Base-by-base conservation (phyloP, 2,329 filamentous ascomycete genomes). In the Pseudovirgaria hyperparasitica region DNA sequence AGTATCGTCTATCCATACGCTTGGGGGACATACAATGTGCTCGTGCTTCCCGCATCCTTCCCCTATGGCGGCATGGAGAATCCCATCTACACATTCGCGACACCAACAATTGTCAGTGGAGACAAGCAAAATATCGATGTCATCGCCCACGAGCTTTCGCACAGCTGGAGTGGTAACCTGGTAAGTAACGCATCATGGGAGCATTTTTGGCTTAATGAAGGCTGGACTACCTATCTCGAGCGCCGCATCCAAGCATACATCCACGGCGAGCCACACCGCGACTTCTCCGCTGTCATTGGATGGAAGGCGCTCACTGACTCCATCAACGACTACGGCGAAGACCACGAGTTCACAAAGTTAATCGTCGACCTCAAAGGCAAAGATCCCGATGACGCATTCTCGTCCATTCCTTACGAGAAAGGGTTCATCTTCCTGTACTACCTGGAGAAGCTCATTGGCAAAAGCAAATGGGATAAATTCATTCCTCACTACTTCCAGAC, bases 301-400 rank as follows among this genome's bases (percentile, higher is more conserved):
- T 96, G 87, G 87, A 90, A 92, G 49, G 71, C 77, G 2, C 70
- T 93, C 11, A 69, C 79, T 56, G 85, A 93, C 44, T 72, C 82
- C 5, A 73, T 96, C 19, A 65, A 77, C 18, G 67, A 75, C 20
- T 90, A 77, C 43, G 87, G 87, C 20, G 63, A 72, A 27, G 79
- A 92, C 38, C 85, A 93, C 48, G 79, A 87, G 42, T 96, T 90
- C 59, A 98, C 90, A 6, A 92, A 92, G 53, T 68, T 98, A 28
- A 74, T 93, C 39, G 70, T 86, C 33, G 76, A 82, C 49, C 76
- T 96, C 37, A 81, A 87, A 48, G 84, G 82, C 31, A 77, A 90
- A 39, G 87, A 96, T 43, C 90, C 90, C 0, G 90, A 96, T 51
- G 90, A 98, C 53, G 82, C 87, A 2, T 98, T 96, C 60, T 92